Base-by-base conservation (phyloP, 2,329 filamentous ascomycete species). In the Talaromyces sp. region DNA sequence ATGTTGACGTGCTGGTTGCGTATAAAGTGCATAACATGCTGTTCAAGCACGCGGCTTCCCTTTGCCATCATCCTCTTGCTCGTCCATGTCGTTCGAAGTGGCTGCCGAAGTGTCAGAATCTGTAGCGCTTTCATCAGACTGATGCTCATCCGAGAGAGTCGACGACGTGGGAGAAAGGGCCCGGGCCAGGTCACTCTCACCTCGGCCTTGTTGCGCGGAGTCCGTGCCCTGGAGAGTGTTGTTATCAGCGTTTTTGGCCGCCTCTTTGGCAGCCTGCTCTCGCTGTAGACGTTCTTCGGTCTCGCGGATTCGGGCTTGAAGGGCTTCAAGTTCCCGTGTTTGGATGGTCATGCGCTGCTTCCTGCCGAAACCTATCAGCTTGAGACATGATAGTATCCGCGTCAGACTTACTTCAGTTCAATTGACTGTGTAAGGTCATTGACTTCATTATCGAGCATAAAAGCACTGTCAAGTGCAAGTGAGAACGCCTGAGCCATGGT, bases 401-500 rank as follows among this genome's bases (percentile, higher is more conserved):
- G 15, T 37, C 10, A 56, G 61, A 71, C 89, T 74, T 82, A 97
- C 93, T 93, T 94, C 78, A 92, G 86, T 75, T 92, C 86, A 67
- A 97, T 87, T 70, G 90, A 87, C 75, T 89, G 84, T 73, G 90
- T 87, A 41, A 96, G 84, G 68, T 90, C 86, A 73, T 89, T 87
- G 66, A 95, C 78, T 70, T 89, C 89, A 78, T 88, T 90, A 71
- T 95, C 91, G 74, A 97, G 89, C 73, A 90, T 90, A 82, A 97
- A 97, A 71, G 96, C 90, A 75, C 92, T 90, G 82, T 94, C 90
- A 67, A 97, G 84, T 76, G 94, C 91, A 52, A 88, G 84, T 66
- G 92, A 94, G 80, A 97, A 97, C 75, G 90, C 92, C 72, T 88
- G 90, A 62, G 93, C 93, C 79, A 97, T 88, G 67, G 91, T 95